phyloP scores from a whole-genome alignment of 2,329 filamentous ascomycete genomes.

The Exophiala spinifera region DNA sequence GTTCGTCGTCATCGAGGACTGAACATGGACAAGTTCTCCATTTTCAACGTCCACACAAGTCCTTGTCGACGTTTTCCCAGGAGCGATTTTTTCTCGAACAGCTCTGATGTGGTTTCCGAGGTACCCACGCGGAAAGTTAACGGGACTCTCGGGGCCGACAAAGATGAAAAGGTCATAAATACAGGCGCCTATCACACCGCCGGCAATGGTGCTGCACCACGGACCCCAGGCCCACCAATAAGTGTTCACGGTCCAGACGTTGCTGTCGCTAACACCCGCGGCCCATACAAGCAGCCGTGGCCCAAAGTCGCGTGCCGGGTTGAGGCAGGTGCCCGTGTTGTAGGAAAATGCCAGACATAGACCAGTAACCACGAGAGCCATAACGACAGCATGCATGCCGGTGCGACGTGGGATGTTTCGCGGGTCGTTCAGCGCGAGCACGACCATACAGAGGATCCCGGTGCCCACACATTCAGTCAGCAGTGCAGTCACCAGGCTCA shows the following conservation, averaged over 20 bases:
- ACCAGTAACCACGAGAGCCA: slow-evolving; percentile 42
- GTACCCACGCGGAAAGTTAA: slow-evolving; percentile 30
- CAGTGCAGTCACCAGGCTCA: slow-evolving; percentile 32
- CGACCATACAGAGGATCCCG: slow-evolving; percentile 32
- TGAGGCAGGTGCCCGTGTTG: slow-evolving; percentile 37
- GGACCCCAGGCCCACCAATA: slow-evolving; percentile 38
- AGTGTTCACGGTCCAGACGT: slow-evolving; percentile 27
- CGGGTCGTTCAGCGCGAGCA: slow-evolving; percentile 41
- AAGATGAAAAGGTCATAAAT: slow-evolving; percentile 39
- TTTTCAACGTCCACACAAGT: too few relatives aligned
- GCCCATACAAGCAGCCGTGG: slow-evolving; percentile 33
- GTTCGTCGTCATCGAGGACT: too few relatives aligned
- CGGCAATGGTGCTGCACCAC: slow-evolving; percentile 35
- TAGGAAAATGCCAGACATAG: slow-evolving; percentile 34
- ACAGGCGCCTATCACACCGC: slow-evolving; percentile 32
- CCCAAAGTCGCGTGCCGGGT: slow-evolving; percentile 36
- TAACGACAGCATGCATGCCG: slow-evolving; percentile 41
- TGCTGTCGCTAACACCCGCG: slow-evolving; percentile 33
- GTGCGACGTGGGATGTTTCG: slow-evolving; percentile 44
- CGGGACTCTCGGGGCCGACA: slow-evolving; percentile 37
- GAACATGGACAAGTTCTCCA: too few relatives aligned
- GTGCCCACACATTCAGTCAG: slow-evolving; percentile 38
- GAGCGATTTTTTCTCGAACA: too few relatives aligned
- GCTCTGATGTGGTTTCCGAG: too few relatives aligned
- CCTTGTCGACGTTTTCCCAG: too few relatives aligned